phyloP scores from a whole-genome alignment of 73 alveolate species.

The Loxodes magnus region DNA sequence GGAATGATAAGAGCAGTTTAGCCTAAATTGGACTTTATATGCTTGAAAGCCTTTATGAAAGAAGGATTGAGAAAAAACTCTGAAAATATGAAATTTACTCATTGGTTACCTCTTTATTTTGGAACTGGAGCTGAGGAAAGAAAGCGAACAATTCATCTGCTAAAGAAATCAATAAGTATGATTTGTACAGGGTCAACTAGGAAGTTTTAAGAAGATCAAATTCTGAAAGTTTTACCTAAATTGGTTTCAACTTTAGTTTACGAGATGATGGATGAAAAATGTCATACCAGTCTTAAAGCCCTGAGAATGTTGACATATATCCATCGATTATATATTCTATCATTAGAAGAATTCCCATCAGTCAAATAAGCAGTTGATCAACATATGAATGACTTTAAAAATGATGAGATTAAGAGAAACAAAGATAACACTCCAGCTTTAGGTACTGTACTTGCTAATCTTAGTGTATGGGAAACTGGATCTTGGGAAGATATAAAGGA shows the following conservation, averaged over 20 bases:
- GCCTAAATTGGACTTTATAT: slow-evolving; percentile 79
- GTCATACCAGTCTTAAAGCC: slow-evolving; percentile 72
- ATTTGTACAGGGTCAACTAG: slow-evolving; percentile 78
- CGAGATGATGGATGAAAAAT: slow-evolving; percentile 69
- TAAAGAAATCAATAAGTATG: slow-evolving; percentile 67
- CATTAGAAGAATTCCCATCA: slow-evolving; percentile 64
- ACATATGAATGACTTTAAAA: slow-evolving; percentile 59
- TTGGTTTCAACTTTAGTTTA: slow-evolving; percentile 56
- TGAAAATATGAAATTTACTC: slow-evolving; percentile 68
- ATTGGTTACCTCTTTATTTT: slow-evolving; percentile 87
- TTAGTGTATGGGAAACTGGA: slow-evolving; percentile 47
- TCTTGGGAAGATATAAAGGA: slow-evolving; percentile 63
- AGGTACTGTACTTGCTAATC: slow-evolving; percentile 73
- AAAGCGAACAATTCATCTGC: slow-evolving; percentile 52
- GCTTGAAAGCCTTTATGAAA: slow-evolving; percentile 83
- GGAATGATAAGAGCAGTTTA: slow-evolving; percentile 77
- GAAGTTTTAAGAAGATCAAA: slow-evolving; percentile 58
- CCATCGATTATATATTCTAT: slow-evolving; percentile 57
- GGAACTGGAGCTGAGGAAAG: slow-evolving; percentile 52
- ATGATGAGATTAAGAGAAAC: slow-evolving; percentile 62
- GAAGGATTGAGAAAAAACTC: slow-evolving; percentile 73
- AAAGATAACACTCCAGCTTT: slow-evolving; percentile 78
- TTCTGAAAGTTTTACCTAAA: slow-evolving; percentile 84
- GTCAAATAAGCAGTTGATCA: slow-evolving; percentile 58
- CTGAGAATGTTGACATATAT: slow-evolving; percentile 59